Evolutionary conservation across 1,284 basidiomycete species (phyloP).

Genomic region (Meira miltonrushii): DNA sequence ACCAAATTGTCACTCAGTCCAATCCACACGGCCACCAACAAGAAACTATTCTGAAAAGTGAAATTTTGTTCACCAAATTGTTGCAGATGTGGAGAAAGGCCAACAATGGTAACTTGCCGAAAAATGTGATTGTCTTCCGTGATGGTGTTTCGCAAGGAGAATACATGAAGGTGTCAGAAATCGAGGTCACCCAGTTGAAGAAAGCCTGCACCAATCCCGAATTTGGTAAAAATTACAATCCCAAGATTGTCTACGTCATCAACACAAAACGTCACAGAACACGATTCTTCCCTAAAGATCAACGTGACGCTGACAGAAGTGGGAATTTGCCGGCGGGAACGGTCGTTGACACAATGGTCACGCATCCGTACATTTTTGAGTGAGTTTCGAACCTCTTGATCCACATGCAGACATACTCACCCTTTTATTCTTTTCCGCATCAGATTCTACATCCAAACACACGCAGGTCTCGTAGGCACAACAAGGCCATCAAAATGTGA

Average conservation of each 20-base stretch:
- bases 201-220: slow-evolving; percentile 42
- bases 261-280: slow-evolving; percentile 52
- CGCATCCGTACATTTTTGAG: slow-evolving; percentile 56
- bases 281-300: slow-evolving; percentile 53
- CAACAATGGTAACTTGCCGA: slow-evolving; percentile 49
- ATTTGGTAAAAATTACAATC: background rate
- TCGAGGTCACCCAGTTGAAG: slow-evolving; percentile 53
- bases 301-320: slow-evolving; percentile 46
- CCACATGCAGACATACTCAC: background rate
- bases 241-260: slow-evolving; percentile 32
- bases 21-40: slow-evolving; percentile 28
- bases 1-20: slow-evolving; percentile 54
- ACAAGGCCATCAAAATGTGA: slow-evolving; percentile 56
- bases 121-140: slow-evolving; percentile 55
- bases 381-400: slow-evolving; percentile 47
- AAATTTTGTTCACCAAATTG: slow-evolving; percentile 29
- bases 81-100: slow-evolving; percentile 24
- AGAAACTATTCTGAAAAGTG: slow-evolving; percentile 48
- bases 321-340: slow-evolving; percentile 56
- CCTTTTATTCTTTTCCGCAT: background rate
- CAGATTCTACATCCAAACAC: slow-evolving; percentile 34
- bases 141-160: slow-evolving; percentile 58
- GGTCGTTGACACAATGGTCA: slow-evolving; percentile 53
- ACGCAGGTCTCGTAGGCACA: slow-evolving; percentile 50
- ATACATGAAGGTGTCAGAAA: slow-evolving; percentile 54